Evolutionary conservation across 2,329 filamentous ascomycete species (phyloP).

Genomic region (Epichloe gansuensis): DNA sequence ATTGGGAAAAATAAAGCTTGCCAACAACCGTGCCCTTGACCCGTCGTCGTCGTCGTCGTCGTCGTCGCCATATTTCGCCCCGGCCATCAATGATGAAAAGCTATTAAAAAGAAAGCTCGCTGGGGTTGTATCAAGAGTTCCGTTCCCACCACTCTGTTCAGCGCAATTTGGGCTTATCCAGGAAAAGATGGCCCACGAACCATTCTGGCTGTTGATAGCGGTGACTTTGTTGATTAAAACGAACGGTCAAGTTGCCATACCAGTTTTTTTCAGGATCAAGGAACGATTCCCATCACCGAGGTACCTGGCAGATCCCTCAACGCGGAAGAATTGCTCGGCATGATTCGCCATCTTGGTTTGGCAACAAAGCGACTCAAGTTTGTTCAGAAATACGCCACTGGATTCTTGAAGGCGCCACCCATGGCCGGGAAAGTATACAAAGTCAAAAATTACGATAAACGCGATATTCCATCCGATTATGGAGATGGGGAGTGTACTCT

Average conservation of each 20-base stretch:
- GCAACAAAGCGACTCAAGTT: slow-evolving; percentile 53
- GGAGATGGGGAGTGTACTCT: background rate
- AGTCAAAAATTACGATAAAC: slow-evolving; percentile 35
- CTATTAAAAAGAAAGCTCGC: slow-evolving; percentile 23
- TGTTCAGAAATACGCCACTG: slow-evolving; percentile 57
- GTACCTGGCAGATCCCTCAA: slow-evolving; percentile 43
- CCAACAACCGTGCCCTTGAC: background rate
- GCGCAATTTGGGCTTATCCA: slow-evolving; percentile 68
- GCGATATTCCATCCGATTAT: slow-evolving; percentile 17
- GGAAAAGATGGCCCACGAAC: slow-evolving; percentile 60
- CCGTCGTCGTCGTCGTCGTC: slow-evolving; percentile 10
- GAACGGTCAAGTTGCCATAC: slow-evolving; percentile 59
- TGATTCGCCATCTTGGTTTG: slow-evolving; percentile 62
- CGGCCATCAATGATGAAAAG: slow-evolving; percentile 7
- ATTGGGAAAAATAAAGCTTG: background rate
- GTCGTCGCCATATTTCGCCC: slow-evolving; percentile 23
- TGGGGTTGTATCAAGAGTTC: slow-evolving; percentile 40
- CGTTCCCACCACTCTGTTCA: slow-evolving; percentile 55
- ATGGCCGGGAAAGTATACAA: slow-evolving; percentile 39
- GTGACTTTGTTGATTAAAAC: slow-evolving; percentile 81
- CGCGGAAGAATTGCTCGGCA: slow-evolving; percentile 38
- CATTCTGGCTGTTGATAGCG: slow-evolving; percentile 71
- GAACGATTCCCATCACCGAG: slow-evolving; percentile 53
- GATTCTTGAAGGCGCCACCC: slow-evolving; percentile 56
- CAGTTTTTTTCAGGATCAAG: slow-evolving; percentile 59